Evolutionary conservation across 108 stramenopile species (phyloP).

Genomic region (Cyclotella cryptica): DNA sequence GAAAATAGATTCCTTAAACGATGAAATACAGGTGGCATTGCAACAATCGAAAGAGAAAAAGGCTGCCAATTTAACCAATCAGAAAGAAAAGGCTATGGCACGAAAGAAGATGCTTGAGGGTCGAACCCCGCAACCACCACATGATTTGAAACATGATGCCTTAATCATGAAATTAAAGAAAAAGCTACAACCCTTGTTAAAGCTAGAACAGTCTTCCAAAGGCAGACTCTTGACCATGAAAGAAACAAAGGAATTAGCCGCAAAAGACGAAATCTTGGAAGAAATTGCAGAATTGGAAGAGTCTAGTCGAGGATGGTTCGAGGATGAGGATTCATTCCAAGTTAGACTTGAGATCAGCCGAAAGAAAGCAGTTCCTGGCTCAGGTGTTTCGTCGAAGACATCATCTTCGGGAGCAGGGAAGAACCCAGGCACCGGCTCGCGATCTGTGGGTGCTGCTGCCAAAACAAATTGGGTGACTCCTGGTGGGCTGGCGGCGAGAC

Average conservation of each 20-base stretch:
- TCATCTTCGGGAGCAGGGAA: constrained; percentile 6
- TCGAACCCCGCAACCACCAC: constrained; percentile 56
- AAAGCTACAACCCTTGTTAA: constrained; percentile 67
- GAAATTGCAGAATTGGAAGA: constrained; percentile 74
- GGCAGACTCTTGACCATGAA: constrained; percentile 75
- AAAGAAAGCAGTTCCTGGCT: constrained; percentile 48
- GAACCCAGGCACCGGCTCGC: constrained; percentile 40
- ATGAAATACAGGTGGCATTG: constrained; percentile 68
- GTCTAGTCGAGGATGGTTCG: constrained; percentile 79
- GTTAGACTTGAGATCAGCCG: constrained; percentile 60
- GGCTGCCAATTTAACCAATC: constrained; percentile 52
- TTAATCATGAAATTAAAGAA: constrained; percentile 65
- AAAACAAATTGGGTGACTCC: constrained; percentile 49
- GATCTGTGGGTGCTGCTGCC: constrained; percentile 17
- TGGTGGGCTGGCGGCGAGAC: constrained; percentile 39
- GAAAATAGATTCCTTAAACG: constrained; percentile 50
- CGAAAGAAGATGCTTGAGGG: constrained; percentile 59
- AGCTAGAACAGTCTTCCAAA: constrained; percentile 69
- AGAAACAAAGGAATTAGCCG: constrained; percentile 73
- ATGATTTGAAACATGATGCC: constrained; percentile 62
- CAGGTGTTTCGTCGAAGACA: constrained; percentile 30
- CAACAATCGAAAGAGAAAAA: constrained; percentile 65
- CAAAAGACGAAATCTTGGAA: constrained; percentile 75
- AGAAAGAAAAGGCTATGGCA: constrained; percentile 68
- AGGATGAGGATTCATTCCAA: constrained; percentile 84